A percentile compares a stretch with the other conserved stretches of the same genome.
Evolutionary conservation across 768 basidiomycete genomes (phyloP).

Genomic region (Obba rivulosa): DNA sequence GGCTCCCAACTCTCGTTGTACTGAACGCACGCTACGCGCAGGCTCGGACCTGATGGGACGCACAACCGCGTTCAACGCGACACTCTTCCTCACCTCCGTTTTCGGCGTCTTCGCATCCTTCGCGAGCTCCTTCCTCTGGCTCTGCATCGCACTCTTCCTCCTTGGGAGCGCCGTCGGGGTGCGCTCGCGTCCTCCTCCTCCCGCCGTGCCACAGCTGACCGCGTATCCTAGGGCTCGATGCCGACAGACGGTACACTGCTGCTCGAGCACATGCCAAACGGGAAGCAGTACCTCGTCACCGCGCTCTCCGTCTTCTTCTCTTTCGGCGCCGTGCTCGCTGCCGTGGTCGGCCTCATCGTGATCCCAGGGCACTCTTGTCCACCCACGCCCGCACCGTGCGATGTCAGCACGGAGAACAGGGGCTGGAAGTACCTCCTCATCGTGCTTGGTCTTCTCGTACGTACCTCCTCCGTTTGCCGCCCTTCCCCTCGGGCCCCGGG

Average conservation of each 20-base stretch:
- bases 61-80: slow-evolving; percentile 86
- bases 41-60: slow-evolving; percentile 89
- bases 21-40: slow-evolving; percentile 15
- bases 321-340: slow-evolving; percentile 82
- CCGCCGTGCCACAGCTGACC: background rate
- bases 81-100: slow-evolving; percentile 82
- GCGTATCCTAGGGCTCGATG: slow-evolving; percentile 70
- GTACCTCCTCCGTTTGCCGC: slow-evolving; percentile 27
- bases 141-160: slow-evolving; percentile 79
- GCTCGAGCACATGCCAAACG: slow-evolving; percentile 87
- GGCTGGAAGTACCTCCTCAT: slow-evolving; percentile 90
- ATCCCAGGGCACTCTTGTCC: slow-evolving; percentile 74
- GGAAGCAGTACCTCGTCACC: slow-evolving; percentile 89
- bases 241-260: slow-evolving; percentile 94
- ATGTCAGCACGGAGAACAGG: slow-evolving; percentile 61
- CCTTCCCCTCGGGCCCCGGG: too few relatives aligned
- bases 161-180: slow-evolving; percentile 94
- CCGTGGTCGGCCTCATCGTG: slow-evolving; percentile 71
- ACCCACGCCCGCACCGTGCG: slow-evolving; percentile 45
- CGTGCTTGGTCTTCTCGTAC: slow-evolving; percentile 74
- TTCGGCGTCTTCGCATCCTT: slow-evolving; percentile 84
- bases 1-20: background rate
- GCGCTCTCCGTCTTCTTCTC: slow-evolving; percentile 95
- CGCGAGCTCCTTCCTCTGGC: slow-evolving; percentile 54
- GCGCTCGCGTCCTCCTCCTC: slow-evolving; percentile 24